These are phyloP conservation scores for Wakefieldia striispora DNA, from an alignment of 768 basidiomycete genomes.

Conservation along the genomic window DNA sequence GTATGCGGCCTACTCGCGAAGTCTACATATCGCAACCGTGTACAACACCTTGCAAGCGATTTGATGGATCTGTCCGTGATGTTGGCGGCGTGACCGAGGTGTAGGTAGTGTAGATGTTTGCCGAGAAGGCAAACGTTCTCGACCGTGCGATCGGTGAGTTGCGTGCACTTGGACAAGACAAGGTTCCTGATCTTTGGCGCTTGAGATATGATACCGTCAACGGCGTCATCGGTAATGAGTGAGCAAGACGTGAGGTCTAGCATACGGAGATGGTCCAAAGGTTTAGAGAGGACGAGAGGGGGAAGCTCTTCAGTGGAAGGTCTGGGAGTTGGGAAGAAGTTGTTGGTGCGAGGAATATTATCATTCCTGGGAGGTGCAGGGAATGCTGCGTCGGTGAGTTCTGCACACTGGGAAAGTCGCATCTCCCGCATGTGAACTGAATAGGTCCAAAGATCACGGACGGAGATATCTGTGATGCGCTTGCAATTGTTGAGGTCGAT, in stretches of 20 bases:
- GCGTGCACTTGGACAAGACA: constrained; percentile 79
- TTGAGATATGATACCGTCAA: constrained; percentile 79
- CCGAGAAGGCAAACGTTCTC: constrained; percentile 84
- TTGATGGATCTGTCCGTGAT: constrained; percentile 91
- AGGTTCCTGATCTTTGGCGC: constrained; percentile 84
- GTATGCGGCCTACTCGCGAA: constrained; percentile 74
- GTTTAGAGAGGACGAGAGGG: constrained; percentile 60
- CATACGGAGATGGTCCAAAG: constrained; percentile 86
- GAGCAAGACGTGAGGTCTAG: constrained; percentile 89
- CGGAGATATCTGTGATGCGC: constrained; percentile 68
- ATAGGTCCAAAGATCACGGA: constrained; percentile 82
- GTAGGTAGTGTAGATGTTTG: constrained; percentile 91
- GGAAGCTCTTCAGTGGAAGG: constrained; percentile 45
- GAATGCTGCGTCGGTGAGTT: constrained; percentile 83
- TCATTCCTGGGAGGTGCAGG: constrained; percentile 58
- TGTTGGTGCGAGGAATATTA: constrained; percentile 35
- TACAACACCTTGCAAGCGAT: constrained; percentile 80
- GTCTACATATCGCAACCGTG: constrained; percentile 90
- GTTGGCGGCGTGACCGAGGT: constrained; percentile 86
- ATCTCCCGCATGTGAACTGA: constrained; percentile 88
- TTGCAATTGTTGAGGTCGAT: constrained; percentile 89
- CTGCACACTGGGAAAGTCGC: constrained; percentile 73
- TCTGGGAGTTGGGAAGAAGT: constrained; percentile 42
- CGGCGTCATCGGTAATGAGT: constrained; percentile 75
- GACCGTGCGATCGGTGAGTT: constrained; percentile 79